Percentiles rank a stretch among this genome's conserved stretches.
phyloP scores from a whole-genome alignment of 2,329 filamentous ascomycete genomes.

The Neofusicoccum ribis region DNA sequence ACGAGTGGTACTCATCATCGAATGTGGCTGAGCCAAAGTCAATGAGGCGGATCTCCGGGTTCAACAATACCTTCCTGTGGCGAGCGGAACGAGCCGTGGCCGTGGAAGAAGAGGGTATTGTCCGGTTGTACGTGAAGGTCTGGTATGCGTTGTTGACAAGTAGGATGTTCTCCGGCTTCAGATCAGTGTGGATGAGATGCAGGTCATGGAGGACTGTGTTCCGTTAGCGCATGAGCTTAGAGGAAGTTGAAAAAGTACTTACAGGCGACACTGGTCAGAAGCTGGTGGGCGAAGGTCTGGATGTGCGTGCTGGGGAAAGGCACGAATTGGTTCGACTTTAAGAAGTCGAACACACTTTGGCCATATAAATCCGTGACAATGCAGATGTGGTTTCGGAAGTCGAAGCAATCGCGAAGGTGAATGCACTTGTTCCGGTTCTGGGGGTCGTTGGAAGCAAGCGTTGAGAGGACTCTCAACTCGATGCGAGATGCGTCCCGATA shows the following conservation, averaged over 20 bases:
- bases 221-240: conserved; percentile 28
- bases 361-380: conserved; percentile 76
- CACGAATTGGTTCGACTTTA: conserved; percentile 92
- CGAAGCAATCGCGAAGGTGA: conserved; percentile 93
- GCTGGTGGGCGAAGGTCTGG: conserved; percentile 90
- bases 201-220: conserved; percentile 84
- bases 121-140: conserved; percentile 69
- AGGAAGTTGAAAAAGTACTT: conserved; percentile 46
- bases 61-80: conserved; percentile 63
- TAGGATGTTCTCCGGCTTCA: conserved; percentile 69
- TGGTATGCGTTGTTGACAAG: conserved; percentile 65
- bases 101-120: conserved; percentile 64
- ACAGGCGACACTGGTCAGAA: conserved; percentile 99
- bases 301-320: conserved; percentile 99
- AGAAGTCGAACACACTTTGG: conserved; percentile 96
- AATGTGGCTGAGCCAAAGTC: conserved; percentile 70
- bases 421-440: conserved; percentile 96
- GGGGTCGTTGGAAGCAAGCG: conserved; percentile 85
- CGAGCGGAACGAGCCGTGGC: conserved; percentile 58
- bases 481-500: conserved; percentile 96
- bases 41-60: conserved; percentile 66
- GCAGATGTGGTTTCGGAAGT: conserved; percentile 96
- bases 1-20: conserved; percentile 68
- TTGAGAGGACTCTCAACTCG: conserved; percentile 88
- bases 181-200: conserved; percentile 89